These are phyloP conservation scores for Brasenia schreberi DNA, from an alignment of 164 flowering plant genomes.

Conservation along the genomic window DNA sequence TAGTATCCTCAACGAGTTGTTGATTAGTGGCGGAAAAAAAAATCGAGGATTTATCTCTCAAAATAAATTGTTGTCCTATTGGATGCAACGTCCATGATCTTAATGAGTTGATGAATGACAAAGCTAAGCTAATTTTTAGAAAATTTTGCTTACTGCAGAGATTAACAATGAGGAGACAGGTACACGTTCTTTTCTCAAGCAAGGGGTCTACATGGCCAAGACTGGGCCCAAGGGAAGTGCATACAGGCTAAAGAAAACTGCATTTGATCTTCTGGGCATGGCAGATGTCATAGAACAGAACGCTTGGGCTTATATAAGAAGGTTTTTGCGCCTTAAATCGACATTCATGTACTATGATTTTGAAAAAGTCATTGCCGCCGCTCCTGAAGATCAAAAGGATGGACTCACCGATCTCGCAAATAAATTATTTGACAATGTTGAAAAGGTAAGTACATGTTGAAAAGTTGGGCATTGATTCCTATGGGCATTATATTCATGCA, in stretches of 20 bases:
- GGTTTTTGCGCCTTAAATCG: conserved; percentile 52
- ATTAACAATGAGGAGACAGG: conserved; percentile 76
- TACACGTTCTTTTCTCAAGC: conserved; percentile 67
- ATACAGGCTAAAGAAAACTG: conserved; percentile 46
- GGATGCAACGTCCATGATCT: too few relatives aligned
- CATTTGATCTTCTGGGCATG: conserved; percentile 72
- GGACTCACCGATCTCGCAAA: conserved; percentile 65
- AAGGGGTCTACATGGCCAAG: conserved; percentile 52
- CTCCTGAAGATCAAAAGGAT: conserved; percentile 42
- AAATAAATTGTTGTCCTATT: neutral
- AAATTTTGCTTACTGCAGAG: conserved; percentile 19
- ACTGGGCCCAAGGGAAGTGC: conserved; percentile 41
- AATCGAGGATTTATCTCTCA: neutral
- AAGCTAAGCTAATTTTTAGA: neutral
- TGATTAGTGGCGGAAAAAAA: neutral
- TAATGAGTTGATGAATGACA: too few relatives aligned
- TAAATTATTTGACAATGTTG: conserved; percentile 60
- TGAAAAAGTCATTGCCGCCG: conserved; percentile 69
- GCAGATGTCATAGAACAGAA: conserved; percentile 58
- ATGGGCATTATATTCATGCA: neutral
- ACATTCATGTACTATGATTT: conserved; percentile 85
- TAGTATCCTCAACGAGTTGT: neutral
- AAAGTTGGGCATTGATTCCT: neutral
- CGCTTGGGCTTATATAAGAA: conserved; percentile 49
- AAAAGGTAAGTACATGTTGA: conserved; percentile 37